Evolutionary conservation across 78 protist species (phyloP), one percentile per base, ranked within the genome.

Genomic region (Dictyostelium citrinum): DNA sequence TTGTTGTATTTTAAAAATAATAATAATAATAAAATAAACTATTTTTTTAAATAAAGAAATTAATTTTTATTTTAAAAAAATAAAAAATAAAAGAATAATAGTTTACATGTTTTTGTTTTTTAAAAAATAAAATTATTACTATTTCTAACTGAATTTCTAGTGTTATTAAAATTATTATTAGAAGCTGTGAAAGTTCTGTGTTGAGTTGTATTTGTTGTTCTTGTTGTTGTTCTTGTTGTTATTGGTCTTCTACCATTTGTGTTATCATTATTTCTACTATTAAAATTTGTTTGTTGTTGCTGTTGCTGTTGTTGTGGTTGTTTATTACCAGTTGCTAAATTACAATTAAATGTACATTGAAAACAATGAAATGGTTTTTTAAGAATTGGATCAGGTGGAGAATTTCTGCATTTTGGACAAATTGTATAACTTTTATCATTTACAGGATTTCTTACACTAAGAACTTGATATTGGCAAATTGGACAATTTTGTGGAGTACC

Each of bases 341-440:
- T 5, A 68, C 93, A 88, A 27, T 14, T 55, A 55, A 31, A 31
- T 3, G 84, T 88, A 46, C 93, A 88, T 78, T 88, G 84, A 35
- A 88, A 88, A 49, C 93, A 88, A 79, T 76, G 93, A 43, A 88
- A 91, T 60, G 91, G 91, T 70, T 45, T 39, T 27, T 71, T 43
- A 51, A 45, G 24, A 37, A 43, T 81, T 29, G 75, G 7, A 17
- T 78, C n/a, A 31, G 96, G 96, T 4, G 93, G 96, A 51, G 81
- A 55, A 33, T 58, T 77, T 61, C 96, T 95, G 46, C 96, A 95
- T 14, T 76, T 27, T 8, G 96, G 96, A 81, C 96, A 95, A 4
- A 88, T 35, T 1, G 22, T 33, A 55, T 90, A 95, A 51, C 51
- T n/a, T 43, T 11, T 4, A 3, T 82, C 77, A 4, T 29, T 45